Evolutionary conservation across 768 basidiomycete genomes (phyloP).

Genomic region (Arthromyces matolae): DNA sequence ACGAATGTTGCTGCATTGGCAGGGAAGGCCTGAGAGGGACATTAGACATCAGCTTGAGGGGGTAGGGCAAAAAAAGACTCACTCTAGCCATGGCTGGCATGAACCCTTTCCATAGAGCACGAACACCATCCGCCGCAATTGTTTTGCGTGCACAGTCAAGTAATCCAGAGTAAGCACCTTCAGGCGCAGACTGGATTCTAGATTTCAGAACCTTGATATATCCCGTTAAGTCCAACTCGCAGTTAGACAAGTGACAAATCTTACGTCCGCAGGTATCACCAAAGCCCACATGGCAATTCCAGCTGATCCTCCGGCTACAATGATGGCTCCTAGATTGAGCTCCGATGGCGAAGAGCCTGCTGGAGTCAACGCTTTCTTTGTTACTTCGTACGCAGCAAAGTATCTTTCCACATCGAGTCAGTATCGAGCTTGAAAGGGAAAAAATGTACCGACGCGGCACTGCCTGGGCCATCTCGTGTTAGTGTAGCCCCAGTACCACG

Average conservation of each 20-base stretch:
- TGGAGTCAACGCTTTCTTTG: slow-evolving; percentile 84
- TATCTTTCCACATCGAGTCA: slow-evolving; percentile 50
- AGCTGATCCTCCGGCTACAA: slow-evolving; percentile 89
- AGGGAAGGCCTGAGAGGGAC: slow-evolving; percentile 75
- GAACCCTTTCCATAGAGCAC: slow-evolving; percentile 94
- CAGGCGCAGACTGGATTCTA: slow-evolving; percentile 92
- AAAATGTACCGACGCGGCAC: slow-evolving; percentile 73
- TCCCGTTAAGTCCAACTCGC: too few species aligned
- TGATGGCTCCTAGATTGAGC: slow-evolving; percentile 81
- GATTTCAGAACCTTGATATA: slow-evolving; percentile 96
- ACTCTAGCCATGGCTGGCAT: slow-evolving; percentile 95
- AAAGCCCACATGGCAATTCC: slow-evolving; percentile 98
- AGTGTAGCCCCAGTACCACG: slow-evolving; percentile 92
- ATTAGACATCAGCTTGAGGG: neutral
- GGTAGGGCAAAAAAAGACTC: slow-evolving; percentile 23
- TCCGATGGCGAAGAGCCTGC: slow-evolving; percentile 74
- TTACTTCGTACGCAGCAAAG: slow-evolving; percentile 95
- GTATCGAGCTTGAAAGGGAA: neutral
- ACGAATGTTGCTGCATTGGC: slow-evolving; percentile 95
- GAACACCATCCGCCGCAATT: slow-evolving; percentile 81
- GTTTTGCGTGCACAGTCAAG: slow-evolving; percentile 91
- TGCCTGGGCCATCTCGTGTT: slow-evolving; percentile 92
- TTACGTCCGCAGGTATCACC: slow-evolving; percentile 94
- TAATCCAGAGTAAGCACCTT: slow-evolving; percentile 93
- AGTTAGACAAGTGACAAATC: slow-evolving; percentile 24